These are phyloP conservation scores for Debaryomycetaceae sp. DNA, from an alignment of 1,139 yeast genomes.

Conservation along the genomic window DNA sequence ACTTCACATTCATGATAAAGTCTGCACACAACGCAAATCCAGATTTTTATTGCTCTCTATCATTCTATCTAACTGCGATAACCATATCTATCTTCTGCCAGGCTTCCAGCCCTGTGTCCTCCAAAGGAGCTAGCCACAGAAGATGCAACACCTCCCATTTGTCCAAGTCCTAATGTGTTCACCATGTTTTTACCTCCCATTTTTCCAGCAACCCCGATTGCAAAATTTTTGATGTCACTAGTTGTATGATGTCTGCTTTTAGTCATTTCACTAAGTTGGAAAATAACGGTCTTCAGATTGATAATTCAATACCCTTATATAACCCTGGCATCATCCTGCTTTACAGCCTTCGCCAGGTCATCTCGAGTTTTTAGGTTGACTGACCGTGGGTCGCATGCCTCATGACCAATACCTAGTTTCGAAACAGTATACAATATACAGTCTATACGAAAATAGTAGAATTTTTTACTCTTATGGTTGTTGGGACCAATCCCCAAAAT, in stretches of 20 bases:
- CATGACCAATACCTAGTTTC: too few relatives aligned
- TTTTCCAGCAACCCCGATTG: constrained; percentile 19
- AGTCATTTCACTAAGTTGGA: constrained; percentile 8
- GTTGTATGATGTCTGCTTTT: constrained; percentile 10
- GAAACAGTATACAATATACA: too few relatives aligned
- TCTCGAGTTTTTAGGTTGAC: too few relatives aligned
- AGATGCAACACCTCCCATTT: constrained; percentile 33
- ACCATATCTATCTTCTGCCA: constrained; percentile 19
- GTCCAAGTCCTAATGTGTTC: constrained; percentile 22
- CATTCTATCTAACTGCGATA: background rate
- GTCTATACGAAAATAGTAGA: too few relatives aligned
- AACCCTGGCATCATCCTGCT: too few relatives aligned
- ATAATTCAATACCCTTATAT: too few relatives aligned
- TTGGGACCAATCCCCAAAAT: too few relatives aligned
- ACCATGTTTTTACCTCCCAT: constrained; percentile 18
- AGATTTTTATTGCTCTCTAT: background rate
- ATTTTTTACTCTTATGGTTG: too few relatives aligned
- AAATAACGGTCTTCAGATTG: too few relatives aligned
- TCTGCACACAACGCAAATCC: background rate
- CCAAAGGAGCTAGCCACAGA: constrained; percentile 35
- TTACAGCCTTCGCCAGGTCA: too few relatives aligned
- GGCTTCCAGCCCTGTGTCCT: constrained; percentile 29
- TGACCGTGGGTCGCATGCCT: too few relatives aligned
- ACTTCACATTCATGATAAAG: background rate
- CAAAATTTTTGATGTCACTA: constrained; percentile 16